Conservation (phyloP, 2,329 filamentous ascomycete species). For the Ceratocystis destructans region DNA sequence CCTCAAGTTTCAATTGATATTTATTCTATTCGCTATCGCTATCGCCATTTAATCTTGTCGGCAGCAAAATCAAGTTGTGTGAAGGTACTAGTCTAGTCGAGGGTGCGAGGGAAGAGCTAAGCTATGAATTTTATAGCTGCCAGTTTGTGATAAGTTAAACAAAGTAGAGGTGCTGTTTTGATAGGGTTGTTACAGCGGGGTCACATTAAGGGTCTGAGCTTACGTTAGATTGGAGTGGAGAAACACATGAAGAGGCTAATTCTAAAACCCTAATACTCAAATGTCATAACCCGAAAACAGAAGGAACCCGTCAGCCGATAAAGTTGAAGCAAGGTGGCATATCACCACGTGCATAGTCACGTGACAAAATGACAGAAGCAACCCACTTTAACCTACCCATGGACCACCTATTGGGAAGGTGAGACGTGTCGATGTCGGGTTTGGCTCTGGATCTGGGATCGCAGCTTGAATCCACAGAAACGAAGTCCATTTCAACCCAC, state of each 20-base stretch:
- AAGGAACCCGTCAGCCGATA: neutral
- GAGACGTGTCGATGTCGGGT: conserved; percentile 19
- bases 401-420: conserved; percentile 4
- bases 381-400: conserved; percentile 1
- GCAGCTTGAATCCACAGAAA: conserved; percentile 12
- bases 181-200: neutral
- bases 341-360: neutral
- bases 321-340: neutral
- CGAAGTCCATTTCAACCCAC: conserved; percentile 6
- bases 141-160: too few relatives aligned
- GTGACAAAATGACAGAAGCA: neutral
- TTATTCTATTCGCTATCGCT: neutral
- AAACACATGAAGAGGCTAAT: too few relatives aligned
- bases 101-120: neutral
- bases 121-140: neutral
- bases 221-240: neutral
- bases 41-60: neutral
- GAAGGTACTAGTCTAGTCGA: neutral
- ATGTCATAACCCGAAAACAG: neutral
- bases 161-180: neutral
- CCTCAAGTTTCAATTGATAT: too few relatives aligned
- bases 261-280: neutral
- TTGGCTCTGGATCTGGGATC: conserved; percentile 9
- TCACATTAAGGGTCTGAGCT: neutral
- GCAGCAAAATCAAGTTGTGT: neutral